Conservation (phyloP, 768 basidiomycete genomes). For the Xerocomus potaroensis region DNA sequence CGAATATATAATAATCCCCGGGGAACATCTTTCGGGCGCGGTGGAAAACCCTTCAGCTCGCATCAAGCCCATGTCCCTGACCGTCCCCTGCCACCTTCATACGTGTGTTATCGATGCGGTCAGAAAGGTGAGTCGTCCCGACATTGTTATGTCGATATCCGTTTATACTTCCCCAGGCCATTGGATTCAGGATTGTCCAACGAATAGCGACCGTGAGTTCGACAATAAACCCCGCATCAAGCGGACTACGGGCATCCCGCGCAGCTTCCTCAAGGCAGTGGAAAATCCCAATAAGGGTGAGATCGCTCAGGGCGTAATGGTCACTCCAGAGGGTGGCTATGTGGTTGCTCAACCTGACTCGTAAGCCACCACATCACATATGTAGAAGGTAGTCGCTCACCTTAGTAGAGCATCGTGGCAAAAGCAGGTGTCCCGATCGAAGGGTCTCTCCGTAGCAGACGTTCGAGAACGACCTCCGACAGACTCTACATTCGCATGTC, state of each 20-base stretch:
- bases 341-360: slow-evolving; percentile 95
- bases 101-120: slow-evolving; percentile 98
- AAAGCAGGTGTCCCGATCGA: slow-evolving; percentile 77
- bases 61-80: slow-evolving; percentile 56
- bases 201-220: slow-evolving; percentile 92
- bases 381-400: background rate
- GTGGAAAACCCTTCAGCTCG: slow-evolving; percentile 47
- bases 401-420: slow-evolving; percentile 83
- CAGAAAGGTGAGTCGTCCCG: slow-evolving; percentile 71
- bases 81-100: slow-evolving; percentile 85
- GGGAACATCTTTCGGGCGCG: slow-evolving; percentile 58
- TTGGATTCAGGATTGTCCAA: slow-evolving; percentile 99
- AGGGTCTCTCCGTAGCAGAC: slow-evolving; percentile 82
- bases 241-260: slow-evolving; percentile 95
- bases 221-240: slow-evolving; percentile 95
- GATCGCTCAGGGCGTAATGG: slow-evolving; percentile 87
- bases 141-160: background rate
- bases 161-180: slow-evolving; percentile 58
- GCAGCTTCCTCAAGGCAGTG: slow-evolving; percentile 95
- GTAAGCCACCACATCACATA: slow-evolving; percentile 46
- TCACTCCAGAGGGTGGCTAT: slow-evolving; percentile 97
- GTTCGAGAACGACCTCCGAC: slow-evolving; percentile 81
- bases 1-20: slow-evolving; percentile 64
- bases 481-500: slow-evolving; percentile 77
- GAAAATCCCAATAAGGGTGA: slow-evolving; percentile 76